Evolutionary conservation across 352 stramenopile species (phyloP), one percentile per base, ranked within the genome.

Genomic region (Phytophthora brassicae): DNA sequence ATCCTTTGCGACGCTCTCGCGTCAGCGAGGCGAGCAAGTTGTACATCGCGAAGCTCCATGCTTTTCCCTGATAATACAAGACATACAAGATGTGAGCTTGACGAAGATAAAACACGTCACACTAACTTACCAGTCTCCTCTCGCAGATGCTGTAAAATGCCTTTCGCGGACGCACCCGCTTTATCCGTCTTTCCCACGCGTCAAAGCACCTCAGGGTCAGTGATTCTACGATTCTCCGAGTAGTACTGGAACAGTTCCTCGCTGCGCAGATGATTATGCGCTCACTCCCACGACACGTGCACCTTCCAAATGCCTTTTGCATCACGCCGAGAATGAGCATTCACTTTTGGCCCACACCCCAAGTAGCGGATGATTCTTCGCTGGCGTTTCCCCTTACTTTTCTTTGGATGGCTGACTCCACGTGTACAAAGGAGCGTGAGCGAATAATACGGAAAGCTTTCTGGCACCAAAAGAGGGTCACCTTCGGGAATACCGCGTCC

Each of bases 31-130:
- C 43, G 3, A 66, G 1, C 8, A 56, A 26, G 43, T 61, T 66
- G 33, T 61, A 66, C 50, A 17, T 66, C 49, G 8, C 35, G 39
- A 16, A 61, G 23, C 7, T 43, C 33, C 48, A 53, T 55, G 3
- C n/a, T 35, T 41, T 66, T 60, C 0, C 57, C 46, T 17, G 23
- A 28, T 19, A 26, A 54, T 5, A 41, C 14, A 41, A 6, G 33
- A 2, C 1, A 41, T 19, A n/a, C 2, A 39, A 17, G 14, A 5
- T 19, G 35, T 41, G 14, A 41, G 14, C 14, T 19, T n/a, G 26
- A 31, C 8, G 8, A 31, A 4, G 4, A 31, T 31, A 31, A 31
- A 31, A 31, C n/a, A 31, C 26, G 8, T 31, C 26, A 31, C 35
- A 41, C 1, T 41, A 19, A 19, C 4, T 31, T 56, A 56, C 55